Evolutionary conservation across 1,284 basidiomycete genomes (phyloP), one percentile per base, ranked within the genome.

Genomic region (Apiotrichum akiyoshidainum): DNA sequence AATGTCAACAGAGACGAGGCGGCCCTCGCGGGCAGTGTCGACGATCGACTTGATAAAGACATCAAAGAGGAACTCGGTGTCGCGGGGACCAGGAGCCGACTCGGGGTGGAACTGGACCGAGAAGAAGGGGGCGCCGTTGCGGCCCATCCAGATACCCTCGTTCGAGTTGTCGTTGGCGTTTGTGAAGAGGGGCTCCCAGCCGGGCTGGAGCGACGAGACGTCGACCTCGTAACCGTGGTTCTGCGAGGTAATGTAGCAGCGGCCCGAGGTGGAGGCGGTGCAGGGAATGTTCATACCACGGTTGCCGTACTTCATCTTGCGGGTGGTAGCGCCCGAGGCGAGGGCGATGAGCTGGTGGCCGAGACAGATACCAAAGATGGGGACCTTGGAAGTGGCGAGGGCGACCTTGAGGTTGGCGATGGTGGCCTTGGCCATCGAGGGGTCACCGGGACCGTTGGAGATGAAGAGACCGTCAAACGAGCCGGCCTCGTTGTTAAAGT

Each of bases 21-120:
- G 80, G 55, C 84, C 84, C n/a, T 87, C 88, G 31, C 80, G 75
- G 46, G 85, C 85, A 71, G 87, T 91, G 70, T 92, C 88, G 42
- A 84, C 76, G 70, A 98, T 85, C 71, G 89, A 90, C 76, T 88
- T 85, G 71, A 99, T 86, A 83, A 99, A 99, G 46, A 96, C 92
- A 65, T 99, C 94, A 76, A 99, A 99, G 59, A 99, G 83, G 81
- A 97, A 99, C 78, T 99, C 96, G 58, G 96, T 99, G 76, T 99
- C 96, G 60, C 93, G 86, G 31, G 96, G 96, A 44, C 96, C 96
- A n/a, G 96, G 94, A 6, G 91, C 93, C 42, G 92, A 95, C 78
- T 99, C 96, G 41, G 96, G 96, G 78, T 99, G 96, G 83, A 99
- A 99, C 76, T 99, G 96, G n/a, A 99, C 95, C 44, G 92, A 96